Base-by-base conservation (phyloP, 1,139 yeast genomes). In the Debaryomycetaceae sp. region DNA sequence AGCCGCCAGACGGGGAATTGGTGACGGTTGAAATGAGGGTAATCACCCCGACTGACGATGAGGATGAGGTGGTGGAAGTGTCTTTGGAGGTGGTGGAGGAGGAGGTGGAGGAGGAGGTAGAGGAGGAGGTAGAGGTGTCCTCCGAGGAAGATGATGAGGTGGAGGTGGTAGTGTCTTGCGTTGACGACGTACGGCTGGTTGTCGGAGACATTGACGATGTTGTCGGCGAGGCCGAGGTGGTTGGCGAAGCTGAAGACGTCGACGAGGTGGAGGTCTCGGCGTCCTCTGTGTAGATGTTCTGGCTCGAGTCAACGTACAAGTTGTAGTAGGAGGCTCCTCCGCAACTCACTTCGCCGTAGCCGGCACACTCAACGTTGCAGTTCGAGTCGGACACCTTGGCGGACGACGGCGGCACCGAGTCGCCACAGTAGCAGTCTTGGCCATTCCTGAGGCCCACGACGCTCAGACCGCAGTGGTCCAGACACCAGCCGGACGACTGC, bases 341-440 rank as follows among this genome's bases (percentile, higher is more conserved):
- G 56, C 91, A 82, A 15, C 51, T 63, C 38, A 76, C 80, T 6
- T 43, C 36, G 2, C 69, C 68, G 51, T 71, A 81, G 5, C 88
- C 89, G 27, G 55, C 51, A 54, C 91, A 82, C 2, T 51, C 35
- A 3, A 50, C 45, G 32, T 65, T 45, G 58, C 91, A 82, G 29
- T 65, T 54, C 19, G 62, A 49, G 20, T 40, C 44, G 36, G 41
- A 51, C 2, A 57, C 63, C 34, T 56, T 48, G 24, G 53, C 55
- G 10, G 52, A 43, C 10, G 54, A 28, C 13, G 46, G 41, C 10
- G 78, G 75, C 13, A 54, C 52, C 0, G 59, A 40, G 39, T 65
- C 54, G 19, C 84, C 86, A 54, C 89, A 81, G 47, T 69, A 79
- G 47, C 89, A 81, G 15, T 61, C 50, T 18, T 63, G 52, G 2